phyloP scores from a whole-genome alignment of 495 filamentous ascomycete species.

The Trichoderma orchidacearum region DNA sequence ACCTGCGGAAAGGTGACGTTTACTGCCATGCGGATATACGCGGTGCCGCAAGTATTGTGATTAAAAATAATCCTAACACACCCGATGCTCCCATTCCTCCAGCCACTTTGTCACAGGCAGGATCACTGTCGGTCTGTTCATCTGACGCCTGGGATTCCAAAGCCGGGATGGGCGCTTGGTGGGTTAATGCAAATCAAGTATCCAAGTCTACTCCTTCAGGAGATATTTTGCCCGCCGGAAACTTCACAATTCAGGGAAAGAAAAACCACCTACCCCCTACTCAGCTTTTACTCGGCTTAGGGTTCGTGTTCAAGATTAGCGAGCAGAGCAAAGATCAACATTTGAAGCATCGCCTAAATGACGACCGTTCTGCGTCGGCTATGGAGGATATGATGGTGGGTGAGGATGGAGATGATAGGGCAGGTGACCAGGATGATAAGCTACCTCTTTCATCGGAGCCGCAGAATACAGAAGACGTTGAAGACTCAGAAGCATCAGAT shows the following conservation, averaged over 20 bases:
- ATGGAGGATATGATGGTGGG: constrained; percentile 4
- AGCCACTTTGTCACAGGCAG: constrained; percentile 81
- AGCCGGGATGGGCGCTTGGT: constrained; percentile 88
- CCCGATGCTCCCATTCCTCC: constrained; percentile 79
- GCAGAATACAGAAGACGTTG: constrained; percentile 4
- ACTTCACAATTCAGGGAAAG: constrained; percentile 67
- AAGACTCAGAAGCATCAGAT: constrained; percentile 17
- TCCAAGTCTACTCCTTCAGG: constrained; percentile 66
- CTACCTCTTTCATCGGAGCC: background rate
- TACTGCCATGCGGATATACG: constrained; percentile 86
- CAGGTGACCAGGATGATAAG: background rate
- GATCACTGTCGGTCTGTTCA: constrained; percentile 65
- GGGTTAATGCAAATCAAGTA: constrained; percentile 79
- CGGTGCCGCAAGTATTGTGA: constrained; percentile 67
- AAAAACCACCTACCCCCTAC: constrained; percentile 87
- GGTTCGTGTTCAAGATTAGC: constrained; percentile 74
- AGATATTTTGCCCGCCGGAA: constrained; percentile 64
- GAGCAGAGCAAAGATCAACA: constrained; percentile 76
- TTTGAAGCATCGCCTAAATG: constrained; percentile 52
- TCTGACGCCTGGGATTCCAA: constrained; percentile 93
- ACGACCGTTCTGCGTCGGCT: constrained; percentile 12
- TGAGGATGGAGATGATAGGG: constrained; percentile 3
- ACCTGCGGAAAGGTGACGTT: constrained; percentile 77
- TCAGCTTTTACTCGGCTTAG: constrained; percentile 77
- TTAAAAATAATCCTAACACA: constrained; percentile 67